A percentile compares a stretch with the other conserved stretches of the same genome.
phyloP scores from a whole-genome alignment of 805 yeast species.

The Cyberlindnera xylosilytica region DNA sequence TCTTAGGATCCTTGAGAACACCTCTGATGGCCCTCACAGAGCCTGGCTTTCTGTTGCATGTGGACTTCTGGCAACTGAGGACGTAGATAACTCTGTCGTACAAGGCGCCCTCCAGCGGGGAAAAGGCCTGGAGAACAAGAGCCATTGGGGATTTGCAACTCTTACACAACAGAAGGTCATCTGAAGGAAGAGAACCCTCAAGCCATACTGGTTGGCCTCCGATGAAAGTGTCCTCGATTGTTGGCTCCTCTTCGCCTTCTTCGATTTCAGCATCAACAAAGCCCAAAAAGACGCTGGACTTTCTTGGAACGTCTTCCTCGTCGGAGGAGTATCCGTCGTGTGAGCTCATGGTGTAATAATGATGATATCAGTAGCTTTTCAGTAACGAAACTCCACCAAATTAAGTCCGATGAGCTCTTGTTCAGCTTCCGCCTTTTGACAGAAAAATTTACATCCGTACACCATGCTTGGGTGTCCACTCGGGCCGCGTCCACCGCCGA shows the following conservation, averaged over 20 bases:
- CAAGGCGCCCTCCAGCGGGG: slow-evolving; percentile 67
- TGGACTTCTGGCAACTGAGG: slow-evolving; percentile 62
- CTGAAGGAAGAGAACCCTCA: slow-evolving; percentile 55
- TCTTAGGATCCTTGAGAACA: slow-evolving; percentile 54
- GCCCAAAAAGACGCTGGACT: slow-evolving; percentile 51
- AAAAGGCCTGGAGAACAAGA: slow-evolving; percentile 72
- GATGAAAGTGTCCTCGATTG: slow-evolving; percentile 66
- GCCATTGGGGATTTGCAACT: slow-evolving; percentile 63
- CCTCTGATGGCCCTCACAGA: slow-evolving; percentile 77
- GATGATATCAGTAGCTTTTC: too few relatives aligned
- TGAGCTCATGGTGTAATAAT: slow-evolving; percentile 8
- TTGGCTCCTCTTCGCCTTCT: slow-evolving; percentile 40
- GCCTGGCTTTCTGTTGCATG: slow-evolving; percentile 70
- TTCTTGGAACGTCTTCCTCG: slow-evolving; percentile 36
- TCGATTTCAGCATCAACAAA: slow-evolving; percentile 60
- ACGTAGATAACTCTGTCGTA: slow-evolving; percentile 83
- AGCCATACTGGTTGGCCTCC: slow-evolving; percentile 83
- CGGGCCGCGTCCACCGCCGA: too few relatives aligned
- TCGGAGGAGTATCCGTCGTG: slow-evolving; percentile 49
- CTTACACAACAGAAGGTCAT: slow-evolving; percentile 55
- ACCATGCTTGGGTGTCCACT: too few relatives aligned
- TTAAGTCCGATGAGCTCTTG: too few relatives aligned
- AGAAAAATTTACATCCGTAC: too few relatives aligned
- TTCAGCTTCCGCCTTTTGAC: too few relatives aligned
- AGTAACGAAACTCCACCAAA: too few relatives aligned